A percentile compares a stretch with the other conserved stretches of the same genome.
Conservation (phyloP, 2,329 filamentous ascomycete genomes). For the Graphium sp. region DNA sequence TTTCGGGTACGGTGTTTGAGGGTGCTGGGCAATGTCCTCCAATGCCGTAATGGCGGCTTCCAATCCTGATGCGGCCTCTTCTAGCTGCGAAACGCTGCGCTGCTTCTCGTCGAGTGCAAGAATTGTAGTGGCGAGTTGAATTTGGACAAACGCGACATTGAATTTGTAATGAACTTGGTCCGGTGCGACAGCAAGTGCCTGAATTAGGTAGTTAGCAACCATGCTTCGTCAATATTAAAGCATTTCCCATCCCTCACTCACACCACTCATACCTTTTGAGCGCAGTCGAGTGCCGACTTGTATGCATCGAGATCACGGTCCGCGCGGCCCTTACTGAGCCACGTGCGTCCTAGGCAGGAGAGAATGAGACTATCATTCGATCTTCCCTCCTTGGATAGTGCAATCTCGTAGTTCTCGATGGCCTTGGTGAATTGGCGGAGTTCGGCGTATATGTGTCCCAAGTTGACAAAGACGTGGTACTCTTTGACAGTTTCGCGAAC, state of each 20-base stretch:
- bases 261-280: constrained; percentile 50
- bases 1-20: constrained; percentile 71
- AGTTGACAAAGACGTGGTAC: constrained; percentile 74
- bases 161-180: constrained; percentile 88
- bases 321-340: constrained; percentile 61
- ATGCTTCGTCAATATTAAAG: too few relatives aligned
- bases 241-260: too few relatives aligned
- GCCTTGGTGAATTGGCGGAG: constrained; percentile 79
- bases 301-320: constrained; percentile 42
- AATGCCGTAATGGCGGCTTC: constrained; percentile 68
- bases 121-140: constrained; percentile 74
- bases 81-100: constrained; percentile 63
- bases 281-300: constrained; percentile 39
- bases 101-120: constrained; percentile 59
- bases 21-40: constrained; percentile 44
- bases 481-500: constrained; percentile 83
- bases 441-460: constrained; percentile 86
- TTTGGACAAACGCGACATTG: constrained; percentile 95
- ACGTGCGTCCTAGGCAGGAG: constrained; percentile 74
- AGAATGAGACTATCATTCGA: constrained; percentile 60
- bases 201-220: constrained; percentile 10
- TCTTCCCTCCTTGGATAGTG: constrained; percentile 62
- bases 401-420: constrained; percentile 87
- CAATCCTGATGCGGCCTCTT: constrained; percentile 63
- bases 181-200: constrained; percentile 63